Percentiles rank a stretch among this genome's conserved stretches.
phyloP scores from a whole-genome alignment of 768 basidiomycete genomes.

The Pleurotus pulmonarius region DNA sequence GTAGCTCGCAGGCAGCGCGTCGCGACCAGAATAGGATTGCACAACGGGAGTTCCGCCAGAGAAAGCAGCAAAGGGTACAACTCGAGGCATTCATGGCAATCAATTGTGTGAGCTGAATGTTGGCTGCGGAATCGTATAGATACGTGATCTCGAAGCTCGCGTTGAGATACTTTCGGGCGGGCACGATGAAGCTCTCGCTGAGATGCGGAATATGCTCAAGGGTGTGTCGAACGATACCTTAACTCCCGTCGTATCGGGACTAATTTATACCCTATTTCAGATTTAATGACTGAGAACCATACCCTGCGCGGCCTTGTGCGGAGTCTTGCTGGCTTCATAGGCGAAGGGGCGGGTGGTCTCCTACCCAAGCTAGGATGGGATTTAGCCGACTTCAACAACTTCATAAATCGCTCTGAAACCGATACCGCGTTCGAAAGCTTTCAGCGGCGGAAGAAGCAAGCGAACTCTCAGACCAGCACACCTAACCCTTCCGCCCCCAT shows the following conservation, averaged over 20 bases:
- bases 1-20: conserved; percentile 82
- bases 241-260: neutral
- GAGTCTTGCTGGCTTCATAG: conserved; percentile 76
- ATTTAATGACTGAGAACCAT: conserved; percentile 88
- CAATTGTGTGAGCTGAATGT: too few species aligned
- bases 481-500: conserved; percentile 6
- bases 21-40: conserved; percentile 91
- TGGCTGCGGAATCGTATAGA: conserved; percentile 39
- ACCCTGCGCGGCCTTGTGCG: conserved; percentile 76
- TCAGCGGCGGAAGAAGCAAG: conserved; percentile 58
- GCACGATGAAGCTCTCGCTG: conserved; percentile 82
- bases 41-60: conserved; percentile 86
- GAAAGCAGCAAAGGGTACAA: conserved; percentile 83
- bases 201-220: conserved; percentile 80
- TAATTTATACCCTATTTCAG: conserved; percentile 27
- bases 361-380: conserved; percentile 80
- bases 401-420: conserved; percentile 83
- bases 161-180: conserved; percentile 94
- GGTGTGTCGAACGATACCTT: conserved; percentile 33
- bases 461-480: conserved; percentile 16
- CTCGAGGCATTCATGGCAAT: neutral
- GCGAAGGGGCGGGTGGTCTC: conserved; percentile 79
- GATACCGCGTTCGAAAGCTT: conserved; percentile 93
- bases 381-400: conserved; percentile 71
- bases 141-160: conserved; percentile 91